Conservation (phyloP, 176 grass and related monocot species). For the Oryza coarctata region DNA sequence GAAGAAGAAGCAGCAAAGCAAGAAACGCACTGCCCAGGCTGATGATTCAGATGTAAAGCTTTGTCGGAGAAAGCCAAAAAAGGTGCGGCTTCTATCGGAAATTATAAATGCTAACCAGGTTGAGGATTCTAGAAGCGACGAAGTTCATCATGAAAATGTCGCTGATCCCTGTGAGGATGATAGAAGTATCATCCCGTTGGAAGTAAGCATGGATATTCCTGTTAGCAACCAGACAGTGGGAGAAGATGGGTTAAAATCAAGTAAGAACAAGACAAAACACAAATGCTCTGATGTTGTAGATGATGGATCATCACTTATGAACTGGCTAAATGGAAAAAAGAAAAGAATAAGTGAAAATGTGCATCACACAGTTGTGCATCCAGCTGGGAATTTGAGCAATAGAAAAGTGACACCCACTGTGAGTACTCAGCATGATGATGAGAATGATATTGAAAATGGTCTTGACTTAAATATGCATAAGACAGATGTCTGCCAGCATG, state of each 20-base stretch:
- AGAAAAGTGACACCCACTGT: slow-evolving; percentile 29
- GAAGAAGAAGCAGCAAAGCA: slow-evolving; percentile 18
- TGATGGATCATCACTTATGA: slow-evolving; percentile 66
- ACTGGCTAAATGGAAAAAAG: slow-evolving; percentile 59
- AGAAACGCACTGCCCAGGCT: slow-evolving; percentile 6
- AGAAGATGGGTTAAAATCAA: slow-evolving; percentile 20
- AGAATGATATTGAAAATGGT: slow-evolving; percentile 14
- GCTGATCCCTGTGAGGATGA: slow-evolving; percentile 28
- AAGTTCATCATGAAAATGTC: slow-evolving; percentile 31
- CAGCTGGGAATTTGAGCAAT: slow-evolving; percentile 31
- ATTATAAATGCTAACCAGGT: slow-evolving; percentile 38
- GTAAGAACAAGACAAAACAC: slow-evolving; percentile 37
- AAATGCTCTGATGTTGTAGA: slow-evolving; percentile 45
- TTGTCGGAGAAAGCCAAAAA: slow-evolving; percentile 50
- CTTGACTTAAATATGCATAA: slow-evolving; percentile 23
- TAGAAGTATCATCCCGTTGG: slow-evolving; percentile 22
- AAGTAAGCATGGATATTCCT: slow-evolving; percentile 25
- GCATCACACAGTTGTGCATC: neutral
- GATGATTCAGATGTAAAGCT: slow-evolving; percentile 42
- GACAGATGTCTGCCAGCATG: slow-evolving; percentile 16
- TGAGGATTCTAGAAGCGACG: slow-evolving; percentile 7
- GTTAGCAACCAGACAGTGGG: slow-evolving; percentile 24
- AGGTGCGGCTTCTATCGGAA: slow-evolving; percentile 59
- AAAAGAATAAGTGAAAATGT: slow-evolving; percentile 40
- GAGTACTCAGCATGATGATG: slow-evolving; percentile 13